Conservation (phyloP, 2,329 filamentous ascomycete genomes). For the Aspergillus sp. region DNA sequence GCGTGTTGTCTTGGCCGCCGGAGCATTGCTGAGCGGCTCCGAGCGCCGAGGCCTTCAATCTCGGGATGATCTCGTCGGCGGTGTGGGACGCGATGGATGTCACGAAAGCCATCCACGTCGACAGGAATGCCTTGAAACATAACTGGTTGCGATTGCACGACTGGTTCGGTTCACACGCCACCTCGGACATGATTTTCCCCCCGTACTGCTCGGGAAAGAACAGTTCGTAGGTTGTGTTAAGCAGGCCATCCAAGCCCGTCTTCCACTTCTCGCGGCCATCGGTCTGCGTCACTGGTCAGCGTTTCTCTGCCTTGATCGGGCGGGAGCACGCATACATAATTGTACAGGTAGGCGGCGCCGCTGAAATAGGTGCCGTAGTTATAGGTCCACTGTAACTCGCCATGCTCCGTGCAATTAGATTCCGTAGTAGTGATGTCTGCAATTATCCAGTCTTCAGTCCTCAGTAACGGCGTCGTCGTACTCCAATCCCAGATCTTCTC, state of each 20-base stretch:
- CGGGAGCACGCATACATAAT: constrained; percentile 31
- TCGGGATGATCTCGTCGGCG: constrained; percentile 45
- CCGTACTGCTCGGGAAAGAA: constrained; percentile 44
- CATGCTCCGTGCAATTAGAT: constrained; percentile 42
- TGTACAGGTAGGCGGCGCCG: constrained; percentile 51
- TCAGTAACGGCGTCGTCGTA: constrained; percentile 42
- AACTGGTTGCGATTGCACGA: constrained; percentile 64
- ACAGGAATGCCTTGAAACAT: constrained; percentile 63
- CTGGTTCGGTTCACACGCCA: constrained; percentile 53
- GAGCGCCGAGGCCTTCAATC: constrained; percentile 49
- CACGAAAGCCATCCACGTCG: constrained; percentile 56
- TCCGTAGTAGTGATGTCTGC: constrained; percentile 46
- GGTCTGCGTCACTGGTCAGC: constrained; percentile 21
- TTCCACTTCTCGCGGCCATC: constrained; percentile 46
- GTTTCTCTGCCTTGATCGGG: constrained; percentile 6
- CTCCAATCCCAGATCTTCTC: constrained; percentile 56
- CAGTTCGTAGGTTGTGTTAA: constrained; percentile 39
- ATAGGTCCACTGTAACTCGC: constrained; percentile 50
- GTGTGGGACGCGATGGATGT: constrained; percentile 55
- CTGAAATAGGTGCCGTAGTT: constrained; percentile 49
- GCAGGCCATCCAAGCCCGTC: constrained; percentile 46
- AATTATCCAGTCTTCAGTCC: constrained; percentile 43
- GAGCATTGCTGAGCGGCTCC: constrained; percentile 57
- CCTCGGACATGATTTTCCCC: constrained; percentile 54
- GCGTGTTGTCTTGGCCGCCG: constrained; percentile 46